A percentile compares a stretch with the other conserved stretches of the same genome.
phyloP scores from a whole-genome alignment of 2,329 filamentous ascomycete species.

The Bisporella sp. region DNA sequence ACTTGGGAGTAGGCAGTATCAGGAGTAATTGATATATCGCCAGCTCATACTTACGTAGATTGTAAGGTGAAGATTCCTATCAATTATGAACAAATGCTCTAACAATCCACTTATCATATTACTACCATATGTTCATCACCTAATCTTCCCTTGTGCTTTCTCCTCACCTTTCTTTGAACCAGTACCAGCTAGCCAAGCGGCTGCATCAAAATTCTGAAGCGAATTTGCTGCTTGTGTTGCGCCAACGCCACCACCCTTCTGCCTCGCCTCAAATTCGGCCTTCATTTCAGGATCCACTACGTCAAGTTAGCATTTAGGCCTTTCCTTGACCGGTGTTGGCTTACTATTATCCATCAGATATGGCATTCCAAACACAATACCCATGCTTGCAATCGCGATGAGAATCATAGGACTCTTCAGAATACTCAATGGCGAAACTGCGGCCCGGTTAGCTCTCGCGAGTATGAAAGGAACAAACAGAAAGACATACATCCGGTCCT shows the following conservation, averaged over 20 bases:
- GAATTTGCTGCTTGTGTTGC: slow-evolving; percentile 42
- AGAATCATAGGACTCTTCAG: slow-evolving; percentile 97
- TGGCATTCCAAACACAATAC: slow-evolving; percentile 84
- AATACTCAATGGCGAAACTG: slow-evolving; percentile 73
- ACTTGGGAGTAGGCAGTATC: no score
- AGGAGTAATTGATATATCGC: no score
- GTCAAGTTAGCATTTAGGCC: slow-evolving; percentile 3
- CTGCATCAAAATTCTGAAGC: slow-evolving; percentile 59
- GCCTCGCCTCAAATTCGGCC: slow-evolving; percentile 86
- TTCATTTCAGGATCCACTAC: slow-evolving; percentile 94
- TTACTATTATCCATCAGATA: slow-evolving; percentile 93
- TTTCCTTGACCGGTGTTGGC: slow-evolving; percentile 25
- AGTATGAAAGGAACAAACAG: neutral
- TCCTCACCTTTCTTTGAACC: slow-evolving; percentile 23
- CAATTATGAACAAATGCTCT: no score
- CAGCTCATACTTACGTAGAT: no score
- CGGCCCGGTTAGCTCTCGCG: neutral
- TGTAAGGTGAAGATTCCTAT: no score
- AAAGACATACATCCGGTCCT: slow-evolving; percentile 63
- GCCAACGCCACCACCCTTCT: slow-evolving; percentile 65
- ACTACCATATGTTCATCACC: neutral
- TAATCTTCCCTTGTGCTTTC: slow-evolving; percentile 17
- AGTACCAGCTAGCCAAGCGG: slow-evolving; percentile 58
- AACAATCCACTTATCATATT: neutral
- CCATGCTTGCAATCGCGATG: slow-evolving; percentile 77